These are phyloP conservation scores for Endoconidiophora laricicola DNA, from an alignment of 2,329 filamentous ascomycete genomes.

Conservation along the genomic window DNA sequence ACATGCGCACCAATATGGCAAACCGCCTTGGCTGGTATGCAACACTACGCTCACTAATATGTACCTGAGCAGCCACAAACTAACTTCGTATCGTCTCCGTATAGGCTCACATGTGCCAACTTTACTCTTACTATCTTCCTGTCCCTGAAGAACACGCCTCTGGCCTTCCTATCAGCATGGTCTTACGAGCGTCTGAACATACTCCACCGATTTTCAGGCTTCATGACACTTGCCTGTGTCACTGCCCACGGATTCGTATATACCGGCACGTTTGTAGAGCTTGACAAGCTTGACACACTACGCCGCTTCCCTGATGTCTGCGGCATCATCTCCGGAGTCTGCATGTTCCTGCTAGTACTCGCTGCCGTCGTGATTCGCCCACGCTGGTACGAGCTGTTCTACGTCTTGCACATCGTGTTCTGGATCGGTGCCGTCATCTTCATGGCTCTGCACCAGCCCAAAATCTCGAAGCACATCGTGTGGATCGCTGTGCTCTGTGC, in stretches of 20 bases:
- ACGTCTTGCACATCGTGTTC: constrained; percentile 32
- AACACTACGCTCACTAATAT: neutral
- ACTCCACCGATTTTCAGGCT: constrained; percentile 37
- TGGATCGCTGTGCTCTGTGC: constrained; percentile 27
- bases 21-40: constrained; percentile 25
- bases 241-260: constrained; percentile 31
- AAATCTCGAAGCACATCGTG: constrained; percentile 25
- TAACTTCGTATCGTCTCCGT: neutral
- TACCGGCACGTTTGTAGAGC: constrained; percentile 23
- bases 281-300: constrained; percentile 19
- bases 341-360: constrained; percentile 27
- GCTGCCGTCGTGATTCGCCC: constrained; percentile 27
- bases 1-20: constrained; percentile 21
- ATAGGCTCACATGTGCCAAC: constrained; percentile 28
- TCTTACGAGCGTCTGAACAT: constrained; percentile 44
- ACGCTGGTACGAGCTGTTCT: constrained; percentile 39
- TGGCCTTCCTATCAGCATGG: constrained; percentile 34
- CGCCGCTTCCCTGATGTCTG: constrained; percentile 25
- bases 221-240: constrained; percentile 28
- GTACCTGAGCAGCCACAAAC: neutral
- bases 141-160: constrained; percentile 40
- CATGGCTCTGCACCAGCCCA: constrained; percentile 35
- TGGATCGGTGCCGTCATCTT: constrained; percentile 32
- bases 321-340: constrained; percentile 31
- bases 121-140: constrained; percentile 36